A percentile compares a stretch with the other conserved stretches of the same genome.
Conservation (phyloP, 2,329 filamentous ascomycete species). For the Aspergillus niger region DNA sequence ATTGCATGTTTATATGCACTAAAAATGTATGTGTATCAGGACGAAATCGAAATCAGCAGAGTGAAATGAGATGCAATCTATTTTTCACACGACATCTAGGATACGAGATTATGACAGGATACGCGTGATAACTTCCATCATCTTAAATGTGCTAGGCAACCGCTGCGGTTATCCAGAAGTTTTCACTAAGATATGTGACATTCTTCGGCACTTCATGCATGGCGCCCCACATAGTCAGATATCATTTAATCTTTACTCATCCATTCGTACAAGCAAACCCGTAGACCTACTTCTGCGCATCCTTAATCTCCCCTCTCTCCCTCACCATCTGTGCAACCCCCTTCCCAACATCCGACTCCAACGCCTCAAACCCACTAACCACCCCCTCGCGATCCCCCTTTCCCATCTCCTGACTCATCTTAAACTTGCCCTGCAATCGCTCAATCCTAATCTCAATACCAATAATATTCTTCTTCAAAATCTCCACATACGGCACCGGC, state of each 20-base stretch:
- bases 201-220: too few species aligned
- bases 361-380: constrained; percentile 55
- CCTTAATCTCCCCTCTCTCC: constrained; percentile 32
- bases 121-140: too few species aligned
- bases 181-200: too few species aligned
- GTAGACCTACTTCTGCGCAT: constrained; percentile 10
- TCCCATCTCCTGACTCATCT: constrained; percentile 66
- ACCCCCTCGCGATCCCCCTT: constrained; percentile 59
- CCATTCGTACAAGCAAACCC: too few species aligned
- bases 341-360: constrained; percentile 44
- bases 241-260: too few species aligned
- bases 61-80: not conserved
- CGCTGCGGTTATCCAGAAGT: too few species aligned
- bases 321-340: constrained; percentile 40
- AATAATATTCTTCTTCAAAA: constrained; percentile 61
- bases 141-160: too few species aligned
- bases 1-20: not conserved
- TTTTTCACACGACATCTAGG: too few species aligned
- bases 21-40: not conserved
- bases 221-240: too few species aligned
- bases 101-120: too few species aligned
- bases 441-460: constrained; percentile 62
- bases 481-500: constrained; percentile 58
- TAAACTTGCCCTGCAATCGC: constrained; percentile 62
- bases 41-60: not conserved